Evolutionary conservation across 441 rosid genomes (phyloP), one percentile per base, ranked within the genome.

Genomic region (Pelargonium citronellum): DNA sequence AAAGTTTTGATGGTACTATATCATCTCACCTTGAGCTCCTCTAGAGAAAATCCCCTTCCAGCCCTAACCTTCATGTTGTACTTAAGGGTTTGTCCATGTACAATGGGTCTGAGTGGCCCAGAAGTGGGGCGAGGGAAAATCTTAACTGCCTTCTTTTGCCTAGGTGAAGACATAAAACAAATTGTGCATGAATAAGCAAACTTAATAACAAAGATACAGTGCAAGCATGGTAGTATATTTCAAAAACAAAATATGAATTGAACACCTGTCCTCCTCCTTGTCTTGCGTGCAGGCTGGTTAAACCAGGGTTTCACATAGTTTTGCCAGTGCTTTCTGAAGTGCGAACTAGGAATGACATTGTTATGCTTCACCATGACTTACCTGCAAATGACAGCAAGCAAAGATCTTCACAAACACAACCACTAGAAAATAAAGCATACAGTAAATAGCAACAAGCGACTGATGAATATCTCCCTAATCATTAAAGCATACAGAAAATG

Each of bases 281-380:
- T 75, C 74, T 89, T 89, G 61, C 95, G 79, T 9, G 97, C 95
- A 19, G 97, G 97, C 22, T 91, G 95, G 84, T 91, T 89, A 67
- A 91, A 91, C 97, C 95, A 91, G 0, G 95, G 86, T 80, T 79
- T 89, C 1, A 91, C 93, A 80, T 87, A 86, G 74, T 91, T 89
- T 67, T 89, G 92, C 97, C 97, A 91, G 53, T 89, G 91, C 83
- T 91, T 91, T 77, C 85, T 91, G 74, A 91, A 91, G 76, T 91
- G 97, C n/a, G 86, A 88, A 67, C 79, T 85, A 0, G 96, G 92
- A 67, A 91, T 73, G 6, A 85, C 93, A 60, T 91, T 91, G 84
- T 91, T 91, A 77, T 91, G 97, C 89, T 89, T 91, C 63, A 79
- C 78, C 83, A 83, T 85, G 51, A 49, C 78, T 74, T 67, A 83